A percentile compares a stretch with the other conserved stretches of the same genome.
These are phyloP conservation scores for Nannochloropsis gaditana DNA, from an alignment of 108 stramenopile species.

Conservation along the genomic window DNA sequence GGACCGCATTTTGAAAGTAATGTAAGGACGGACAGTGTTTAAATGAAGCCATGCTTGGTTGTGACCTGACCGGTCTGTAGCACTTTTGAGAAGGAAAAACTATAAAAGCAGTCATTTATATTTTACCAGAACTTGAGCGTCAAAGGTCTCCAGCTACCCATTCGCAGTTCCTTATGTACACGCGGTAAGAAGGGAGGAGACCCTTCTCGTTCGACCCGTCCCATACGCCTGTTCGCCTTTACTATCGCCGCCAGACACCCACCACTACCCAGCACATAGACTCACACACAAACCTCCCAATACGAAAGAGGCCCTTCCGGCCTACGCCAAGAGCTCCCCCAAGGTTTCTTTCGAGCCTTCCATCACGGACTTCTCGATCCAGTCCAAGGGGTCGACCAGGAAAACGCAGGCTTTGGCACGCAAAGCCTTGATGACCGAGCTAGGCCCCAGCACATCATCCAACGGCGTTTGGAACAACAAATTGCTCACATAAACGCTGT, in stretches of 20 bases:
- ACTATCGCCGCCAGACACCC: neutral
- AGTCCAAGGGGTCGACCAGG: neutral
- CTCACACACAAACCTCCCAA: neutral
- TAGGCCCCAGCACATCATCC: neutral
- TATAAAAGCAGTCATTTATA: no score
- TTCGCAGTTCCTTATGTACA: no score
- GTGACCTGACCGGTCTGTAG: no score
- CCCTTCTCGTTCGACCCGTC: no score
- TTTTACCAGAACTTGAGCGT: no score
- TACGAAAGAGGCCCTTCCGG: neutral
- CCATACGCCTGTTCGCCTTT: no score
- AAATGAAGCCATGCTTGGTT: no score
- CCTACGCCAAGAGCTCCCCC: neutral
- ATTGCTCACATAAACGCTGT: neutral
- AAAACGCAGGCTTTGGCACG: neutral
- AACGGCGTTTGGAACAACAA: neutral
- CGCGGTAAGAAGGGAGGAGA: no score
- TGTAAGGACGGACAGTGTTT: no score
- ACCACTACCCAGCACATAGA: neutral
- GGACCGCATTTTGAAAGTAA: no score
- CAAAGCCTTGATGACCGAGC: conserved; percentile 6
- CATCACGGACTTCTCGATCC: conserved; percentile 4
- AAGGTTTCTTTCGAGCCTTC: neutral
- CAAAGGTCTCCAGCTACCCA: no score
- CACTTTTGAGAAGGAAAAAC: no score